These are phyloP conservation scores for Mangifera indica DNA, from an alignment of 345 rosid species.

Conservation along the genomic window DNA sequence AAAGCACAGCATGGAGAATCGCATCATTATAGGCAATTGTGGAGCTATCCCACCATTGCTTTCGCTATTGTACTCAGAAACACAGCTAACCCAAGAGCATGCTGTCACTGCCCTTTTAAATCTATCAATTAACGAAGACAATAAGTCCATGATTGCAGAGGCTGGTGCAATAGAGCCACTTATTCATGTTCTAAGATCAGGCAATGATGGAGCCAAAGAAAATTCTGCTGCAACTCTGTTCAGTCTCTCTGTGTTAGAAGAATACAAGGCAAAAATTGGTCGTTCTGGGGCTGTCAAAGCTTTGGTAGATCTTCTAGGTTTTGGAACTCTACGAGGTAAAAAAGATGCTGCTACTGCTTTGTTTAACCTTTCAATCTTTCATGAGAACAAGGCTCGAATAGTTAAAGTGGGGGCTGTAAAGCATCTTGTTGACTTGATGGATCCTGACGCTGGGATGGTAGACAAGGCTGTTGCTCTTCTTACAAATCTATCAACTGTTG, in stretches of 20 bases:
- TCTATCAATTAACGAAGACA: constrained; percentile 76
- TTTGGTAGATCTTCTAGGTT: constrained; percentile 72
- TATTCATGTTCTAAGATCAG: constrained; percentile 68
- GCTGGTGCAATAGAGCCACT: constrained; percentile 77
- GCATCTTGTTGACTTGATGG: constrained; percentile 72
- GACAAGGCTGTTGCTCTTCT: constrained; percentile 95
- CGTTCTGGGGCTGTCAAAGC: constrained; percentile 79
- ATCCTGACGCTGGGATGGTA: constrained; percentile 70
- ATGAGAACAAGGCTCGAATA: constrained; percentile 90
- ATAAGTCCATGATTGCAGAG: constrained; percentile 70
- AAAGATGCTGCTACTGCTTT: constrained; percentile 93
- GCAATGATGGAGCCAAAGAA: constrained; percentile 80
- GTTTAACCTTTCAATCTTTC: constrained; percentile 85
- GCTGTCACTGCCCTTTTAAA: constrained; percentile 87
- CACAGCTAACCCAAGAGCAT: constrained; percentile 74
- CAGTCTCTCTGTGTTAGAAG: constrained; percentile 77
- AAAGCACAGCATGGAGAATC: constrained; percentile 66
- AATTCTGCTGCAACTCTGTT: constrained; percentile 86
- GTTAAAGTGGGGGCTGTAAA: constrained; percentile 93
- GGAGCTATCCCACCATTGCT: constrained; percentile 72
- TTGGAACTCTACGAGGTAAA: constrained; percentile 83
- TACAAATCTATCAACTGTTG: constrained; percentile 71
- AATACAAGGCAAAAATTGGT: constrained; percentile 74
- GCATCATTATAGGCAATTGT: constrained; percentile 55
- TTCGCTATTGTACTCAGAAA: constrained; percentile 64